These are phyloP conservation scores for Myxozyma neotropica DNA, from an alignment of 805 yeast species.

Conservation along the genomic window DNA sequence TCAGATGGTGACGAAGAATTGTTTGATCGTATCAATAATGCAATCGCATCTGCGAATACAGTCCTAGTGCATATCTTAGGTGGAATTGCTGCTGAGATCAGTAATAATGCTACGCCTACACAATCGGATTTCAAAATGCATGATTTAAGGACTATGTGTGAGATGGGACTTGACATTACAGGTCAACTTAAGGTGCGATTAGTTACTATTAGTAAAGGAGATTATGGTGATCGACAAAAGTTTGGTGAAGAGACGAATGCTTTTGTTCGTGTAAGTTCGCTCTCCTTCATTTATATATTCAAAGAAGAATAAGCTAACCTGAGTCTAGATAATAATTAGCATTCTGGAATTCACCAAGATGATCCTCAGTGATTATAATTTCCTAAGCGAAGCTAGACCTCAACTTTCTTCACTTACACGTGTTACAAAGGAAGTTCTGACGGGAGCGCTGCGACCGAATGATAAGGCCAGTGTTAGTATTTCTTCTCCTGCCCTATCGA, in stretches of 20 bases:
- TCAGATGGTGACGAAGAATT: slow-evolving; percentile 67
- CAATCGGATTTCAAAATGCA: slow-evolving; percentile 58
- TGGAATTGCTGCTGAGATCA: slow-evolving; percentile 42
- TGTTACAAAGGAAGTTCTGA: slow-evolving; percentile 77
- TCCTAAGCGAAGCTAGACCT: slow-evolving; percentile 75
- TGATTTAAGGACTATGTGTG: slow-evolving; percentile 76
- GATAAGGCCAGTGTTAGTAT: background rate
- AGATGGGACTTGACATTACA: slow-evolving; percentile 80
- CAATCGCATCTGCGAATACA: slow-evolving; percentile 69
- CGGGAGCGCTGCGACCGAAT: slow-evolving; percentile 15
- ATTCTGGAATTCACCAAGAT: slow-evolving; percentile 81
- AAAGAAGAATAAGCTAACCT: background rate
- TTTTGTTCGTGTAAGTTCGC: slow-evolving; percentile 71
- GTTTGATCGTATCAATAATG: slow-evolving; percentile 63
- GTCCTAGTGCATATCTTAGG: slow-evolving; percentile 73
- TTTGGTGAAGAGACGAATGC: slow-evolving; percentile 86
- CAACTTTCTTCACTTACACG: slow-evolving; percentile 80
- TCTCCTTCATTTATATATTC: slow-evolving; percentile 48
- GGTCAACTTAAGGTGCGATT: slow-evolving; percentile 62
- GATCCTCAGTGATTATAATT: slow-evolving; percentile 79
- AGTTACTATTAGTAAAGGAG: slow-evolving; percentile 51
- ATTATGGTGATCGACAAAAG: slow-evolving; percentile 55
- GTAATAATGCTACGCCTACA: slow-evolving; percentile 36
- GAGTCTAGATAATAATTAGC: slow-evolving; percentile 19
- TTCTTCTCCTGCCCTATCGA: too few species aligned